Percentiles rank a stretch among this genome's conserved stretches.
Evolutionary conservation across 441 rosid species (phyloP).

Genomic region (Arabidopsis hybrid): DNA sequence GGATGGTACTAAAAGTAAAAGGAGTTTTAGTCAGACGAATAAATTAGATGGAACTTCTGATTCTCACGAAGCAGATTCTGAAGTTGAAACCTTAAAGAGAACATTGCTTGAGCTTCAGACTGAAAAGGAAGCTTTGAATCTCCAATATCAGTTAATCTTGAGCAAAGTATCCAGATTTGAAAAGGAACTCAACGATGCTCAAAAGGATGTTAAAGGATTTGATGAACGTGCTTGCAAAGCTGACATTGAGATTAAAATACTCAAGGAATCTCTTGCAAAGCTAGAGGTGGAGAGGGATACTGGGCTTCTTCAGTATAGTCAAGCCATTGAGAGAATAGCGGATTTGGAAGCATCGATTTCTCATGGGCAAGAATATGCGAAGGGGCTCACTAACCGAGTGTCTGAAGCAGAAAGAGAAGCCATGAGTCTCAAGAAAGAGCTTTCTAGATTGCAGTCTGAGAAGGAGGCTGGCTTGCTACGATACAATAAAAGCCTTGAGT

Average conservation of each 20-base stretch:
- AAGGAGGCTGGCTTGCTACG: slow-evolving; percentile 57
- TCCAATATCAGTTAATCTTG: slow-evolving; percentile 59
- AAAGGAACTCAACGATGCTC: slow-evolving; percentile 53
- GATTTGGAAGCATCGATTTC: slow-evolving; percentile 51
- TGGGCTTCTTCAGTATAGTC: slow-evolving; percentile 55
- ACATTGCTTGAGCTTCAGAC: slow-evolving; percentile 58
- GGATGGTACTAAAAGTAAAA: too few relatives aligned
- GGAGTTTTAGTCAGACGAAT: slow-evolving; percentile 58
- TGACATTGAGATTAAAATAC: slow-evolving; percentile 60
- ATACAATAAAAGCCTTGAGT: slow-evolving; percentile 61
- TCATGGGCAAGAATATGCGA: slow-evolving; percentile 47
- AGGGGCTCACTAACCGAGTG: slow-evolving; percentile 48
- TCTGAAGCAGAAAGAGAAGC: slow-evolving; percentile 62
- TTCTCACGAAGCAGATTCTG: slow-evolving; percentile 54
- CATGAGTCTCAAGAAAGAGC: slow-evolving; percentile 59
- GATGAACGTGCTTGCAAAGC: slow-evolving; percentile 67
- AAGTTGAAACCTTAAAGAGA: slow-evolving; percentile 56
- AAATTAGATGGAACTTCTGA: slow-evolving; percentile 47
- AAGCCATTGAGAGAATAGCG: slow-evolving; percentile 58
- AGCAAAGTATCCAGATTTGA: slow-evolving; percentile 57
- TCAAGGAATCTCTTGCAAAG: slow-evolving; percentile 61
- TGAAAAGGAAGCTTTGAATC: slow-evolving; percentile 61
- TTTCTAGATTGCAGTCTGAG: slow-evolving; percentile 57
- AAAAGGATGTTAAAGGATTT: slow-evolving; percentile 54
- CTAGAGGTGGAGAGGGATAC: slow-evolving; percentile 66